These are phyloP conservation scores for Nemania abortiva DNA, from an alignment of 2,329 filamentous ascomycete genomes.

Conservation along the genomic window DNA sequence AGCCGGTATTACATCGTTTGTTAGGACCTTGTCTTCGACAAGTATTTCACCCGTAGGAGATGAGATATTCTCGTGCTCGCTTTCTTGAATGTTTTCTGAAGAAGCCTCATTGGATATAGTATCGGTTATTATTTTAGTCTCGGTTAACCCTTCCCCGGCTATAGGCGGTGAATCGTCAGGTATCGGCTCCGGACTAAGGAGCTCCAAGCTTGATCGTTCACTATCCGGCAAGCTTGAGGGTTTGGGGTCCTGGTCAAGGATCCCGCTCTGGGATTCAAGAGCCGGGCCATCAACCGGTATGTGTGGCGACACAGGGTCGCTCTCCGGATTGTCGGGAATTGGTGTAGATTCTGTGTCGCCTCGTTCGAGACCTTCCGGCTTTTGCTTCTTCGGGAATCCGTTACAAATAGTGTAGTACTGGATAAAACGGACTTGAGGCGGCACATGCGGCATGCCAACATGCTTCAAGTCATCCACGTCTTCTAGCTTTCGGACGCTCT, in stretches of 20 bases:
- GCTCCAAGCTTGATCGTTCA: conserved; percentile 43
- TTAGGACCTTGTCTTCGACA: conserved; percentile 25
- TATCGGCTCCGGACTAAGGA: conserved; percentile 47
- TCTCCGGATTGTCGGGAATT: conserved; percentile 29
- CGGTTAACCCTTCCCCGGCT: conserved; percentile 8
- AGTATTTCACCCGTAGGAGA: conserved; percentile 19
- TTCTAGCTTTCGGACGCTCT: conserved; percentile 76
- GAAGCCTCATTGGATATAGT: background rate
- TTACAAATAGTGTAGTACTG: conserved; percentile 94
- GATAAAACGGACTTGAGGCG: conserved; percentile 77
- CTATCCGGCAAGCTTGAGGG: conserved; percentile 34
- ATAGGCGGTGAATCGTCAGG: conserved; percentile 40
- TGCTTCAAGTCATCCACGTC: conserved; percentile 69
- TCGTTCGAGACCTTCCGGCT: conserved; percentile 43
- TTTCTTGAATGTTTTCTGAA: background rate
- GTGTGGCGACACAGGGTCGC: conserved; percentile 52
- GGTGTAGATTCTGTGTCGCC: conserved; percentile 38
- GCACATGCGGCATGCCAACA: conserved; percentile 51
- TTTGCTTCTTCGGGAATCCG: conserved; percentile 71
- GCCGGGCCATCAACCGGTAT: conserved; percentile 59
- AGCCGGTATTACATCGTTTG: conserved; percentile 34
- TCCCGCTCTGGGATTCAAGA: conserved; percentile 9
- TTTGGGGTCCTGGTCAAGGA: conserved; percentile 4
- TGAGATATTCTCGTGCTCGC: background rate
- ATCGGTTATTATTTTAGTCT: background rate